Evolutionary conservation across 352 stramenopile species (phyloP), one percentile per base, ranked within the genome.

Genomic region (Globisporangium yorkense): DNA sequence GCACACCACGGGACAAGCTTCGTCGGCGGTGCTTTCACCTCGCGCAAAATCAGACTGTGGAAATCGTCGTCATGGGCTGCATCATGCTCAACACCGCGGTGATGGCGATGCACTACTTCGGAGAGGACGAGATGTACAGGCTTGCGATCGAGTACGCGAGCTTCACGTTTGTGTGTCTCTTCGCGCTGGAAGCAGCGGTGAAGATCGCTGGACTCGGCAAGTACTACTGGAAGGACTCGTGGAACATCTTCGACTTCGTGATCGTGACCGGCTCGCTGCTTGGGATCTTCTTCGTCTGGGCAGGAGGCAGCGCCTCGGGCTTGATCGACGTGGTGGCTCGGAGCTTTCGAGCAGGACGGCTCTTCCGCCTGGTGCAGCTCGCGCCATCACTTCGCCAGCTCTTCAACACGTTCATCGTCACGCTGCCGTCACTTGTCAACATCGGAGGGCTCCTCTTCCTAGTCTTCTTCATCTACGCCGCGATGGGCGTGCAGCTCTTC

Each of bases 381-480:
- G 75, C 87, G 5, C 77, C 89, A 44, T 83, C 73, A 1, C 71
- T 98, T 29, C 76, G 83, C 2, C 79, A 94, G 59, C 68, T 96
- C 20, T 89, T 96, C 61, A 92, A 96, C 55, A 96, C 91, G 5
- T 73, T 98, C 35, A 40, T 97, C 13, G 75, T 83, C 21, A 90
- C 85, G 18, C 51, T 98, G 37, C 91, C 90, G 27, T 88, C 78
- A 2, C 81, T 96, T 27, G 77, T 76, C 20, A 97, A 96, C 65
- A 95, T 98, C 40, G 87, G 77, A 8, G 75, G 72, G 10, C 63
- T 98, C 4, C 65, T 98, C 9, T 85, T 95, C 21, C 62, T 98
- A 4, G 60, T 98, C 4, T 91, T 97, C 59, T 97, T 97, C 63
- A 96, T 98, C 61, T 97, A 95, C 51, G 84, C 88, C 27, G 84